Evolutionary conservation across 495 filamentous ascomycete genomes (phyloP).

Genomic region (Penicillium cataractarum): DNA sequence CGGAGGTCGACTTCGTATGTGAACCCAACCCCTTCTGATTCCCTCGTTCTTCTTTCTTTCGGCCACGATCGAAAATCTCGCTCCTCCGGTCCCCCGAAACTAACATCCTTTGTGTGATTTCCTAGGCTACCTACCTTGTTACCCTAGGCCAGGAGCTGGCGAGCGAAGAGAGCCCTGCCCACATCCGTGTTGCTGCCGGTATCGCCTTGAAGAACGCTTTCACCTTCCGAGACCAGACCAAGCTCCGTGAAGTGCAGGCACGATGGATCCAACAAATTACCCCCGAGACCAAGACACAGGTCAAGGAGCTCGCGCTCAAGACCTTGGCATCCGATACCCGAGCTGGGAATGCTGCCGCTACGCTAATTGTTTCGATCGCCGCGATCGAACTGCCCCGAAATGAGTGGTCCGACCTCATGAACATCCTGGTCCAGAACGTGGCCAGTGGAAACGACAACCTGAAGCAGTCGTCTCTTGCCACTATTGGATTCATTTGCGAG

Average conservation of each 20-base stretch:
- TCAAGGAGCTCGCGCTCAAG: conserved; percentile 86
- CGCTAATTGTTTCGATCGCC: conserved; percentile 93
- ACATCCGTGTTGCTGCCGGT: conserved; percentile 90
- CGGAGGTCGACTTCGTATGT: conserved; percentile 93
- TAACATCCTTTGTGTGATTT: conserved; percentile 15
- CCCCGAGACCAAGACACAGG: conserved; percentile 74
- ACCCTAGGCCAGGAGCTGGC: conserved; percentile 91
- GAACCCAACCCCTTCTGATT: conserved; percentile 19
- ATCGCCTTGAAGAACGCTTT: conserved; percentile 97
- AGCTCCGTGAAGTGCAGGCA: conserved; percentile 82
- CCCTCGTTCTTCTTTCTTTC: conserved; percentile 2
- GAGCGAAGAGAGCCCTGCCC: conserved; percentile 80
- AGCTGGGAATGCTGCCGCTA: conserved; percentile 86
- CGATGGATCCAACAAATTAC: conserved; percentile 88
- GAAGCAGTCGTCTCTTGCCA: conserved; percentile 90
- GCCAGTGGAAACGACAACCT: conserved; percentile 80
- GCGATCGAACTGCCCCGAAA: conserved; percentile 90
- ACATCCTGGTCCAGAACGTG: conserved; percentile 84
- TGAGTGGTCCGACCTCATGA: conserved; percentile 96
- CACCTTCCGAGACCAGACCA: conserved; percentile 82
- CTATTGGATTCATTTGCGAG: conserved; percentile 98
- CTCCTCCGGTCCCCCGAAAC: not conserved
- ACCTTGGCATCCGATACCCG: conserved; percentile 79
- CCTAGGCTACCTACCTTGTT: conserved; percentile 82
- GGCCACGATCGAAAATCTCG: not conserved